Evolutionary conservation across 768 basidiomycete species (phyloP).

Genomic region (Termitomyces sp.): DNA sequence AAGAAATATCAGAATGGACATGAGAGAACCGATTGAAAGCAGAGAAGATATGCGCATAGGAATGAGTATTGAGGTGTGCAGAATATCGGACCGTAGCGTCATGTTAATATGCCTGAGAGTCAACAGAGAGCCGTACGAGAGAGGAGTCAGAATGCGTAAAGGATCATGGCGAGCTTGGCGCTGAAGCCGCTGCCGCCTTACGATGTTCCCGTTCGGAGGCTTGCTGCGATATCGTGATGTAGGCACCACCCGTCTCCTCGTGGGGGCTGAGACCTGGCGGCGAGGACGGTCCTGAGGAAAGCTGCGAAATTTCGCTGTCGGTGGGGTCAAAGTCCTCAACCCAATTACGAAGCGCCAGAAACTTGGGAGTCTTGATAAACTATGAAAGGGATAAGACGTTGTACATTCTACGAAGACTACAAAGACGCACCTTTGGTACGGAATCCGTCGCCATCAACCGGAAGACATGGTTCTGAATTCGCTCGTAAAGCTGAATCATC

Average conservation of each 20-base stretch:
- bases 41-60: constrained; percentile 21
- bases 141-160: constrained; percentile 21
- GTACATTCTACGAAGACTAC: constrained; percentile 7
- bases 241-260: constrained; percentile 81
- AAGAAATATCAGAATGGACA: constrained; percentile 17
- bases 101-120: constrained; percentile 21
- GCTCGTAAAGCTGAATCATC: constrained; percentile 90
- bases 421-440: constrained; percentile 78
- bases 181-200: constrained; percentile 23
- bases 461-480: constrained; percentile 97
- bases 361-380: constrained; percentile 89
- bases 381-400: constrained; percentile 27
- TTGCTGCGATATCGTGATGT: constrained; percentile 82
- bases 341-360: constrained; percentile 77
- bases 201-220: constrained; percentile 70
- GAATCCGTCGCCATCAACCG: constrained; percentile 98
- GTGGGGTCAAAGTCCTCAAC: constrained; percentile 73
- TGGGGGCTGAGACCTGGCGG: constrained; percentile 65
- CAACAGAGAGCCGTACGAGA: constrained; percentile 21
- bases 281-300: constrained; percentile 53
- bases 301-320: constrained; percentile 56
- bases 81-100: constrained; percentile 8
- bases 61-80: constrained; percentile 13
- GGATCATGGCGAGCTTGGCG: constrained; percentile 25
- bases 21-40: constrained; percentile 11